Evolutionary conservation across 1,284 basidiomycete genomes (phyloP).

Genomic region (Heterobasidion annosum): DNA sequence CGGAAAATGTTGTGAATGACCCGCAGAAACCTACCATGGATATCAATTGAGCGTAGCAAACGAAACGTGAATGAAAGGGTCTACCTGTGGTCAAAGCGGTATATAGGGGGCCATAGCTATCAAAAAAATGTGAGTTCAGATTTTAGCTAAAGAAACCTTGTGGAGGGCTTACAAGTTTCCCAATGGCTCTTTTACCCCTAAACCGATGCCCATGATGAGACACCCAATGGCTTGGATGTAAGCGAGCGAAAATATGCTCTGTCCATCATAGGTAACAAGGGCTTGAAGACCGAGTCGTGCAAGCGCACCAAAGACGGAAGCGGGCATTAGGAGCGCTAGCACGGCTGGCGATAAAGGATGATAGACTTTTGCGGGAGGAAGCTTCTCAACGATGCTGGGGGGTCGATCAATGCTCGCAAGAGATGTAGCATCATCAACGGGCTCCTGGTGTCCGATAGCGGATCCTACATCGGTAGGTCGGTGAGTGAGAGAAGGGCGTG

Average conservation of each 20-base stretch:
- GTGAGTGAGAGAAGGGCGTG: neutral
- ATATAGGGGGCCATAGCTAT: slow-evolving; percentile 82
- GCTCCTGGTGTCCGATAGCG: slow-evolving; percentile 24
- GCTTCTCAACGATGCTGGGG: slow-evolving; percentile 31
- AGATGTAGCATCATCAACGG: slow-evolving; percentile 27
- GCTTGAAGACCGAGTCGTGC: slow-evolving; percentile 69
- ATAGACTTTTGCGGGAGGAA: slow-evolving; percentile 35
- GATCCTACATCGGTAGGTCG: slow-evolving; percentile 20
- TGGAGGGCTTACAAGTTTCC: slow-evolving; percentile 60
- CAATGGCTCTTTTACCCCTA: slow-evolving; percentile 64
- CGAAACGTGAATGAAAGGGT: neutral
- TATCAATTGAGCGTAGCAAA: neutral
- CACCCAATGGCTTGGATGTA: slow-evolving; percentile 90
- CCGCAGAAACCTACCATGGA: slow-evolving; percentile 77
- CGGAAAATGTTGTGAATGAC: slow-evolving; percentile 92
- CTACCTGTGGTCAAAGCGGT: slow-evolving; percentile 82
- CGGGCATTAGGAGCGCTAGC: slow-evolving; percentile 64
- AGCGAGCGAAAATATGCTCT: slow-evolving; percentile 74
- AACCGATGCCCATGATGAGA: slow-evolving; percentile 80
- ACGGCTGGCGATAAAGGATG: slow-evolving; percentile 56
- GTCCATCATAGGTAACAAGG: slow-evolving; percentile 64
- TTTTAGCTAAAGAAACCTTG: slow-evolving; percentile 4
- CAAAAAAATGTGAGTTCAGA: slow-evolving; percentile 1
- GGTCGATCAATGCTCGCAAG: slow-evolving; percentile 45
- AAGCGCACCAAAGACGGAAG: slow-evolving; percentile 73